Conservation (phyloP, 495 filamentous ascomycete species). For the Podospora appendiculata region DNA sequence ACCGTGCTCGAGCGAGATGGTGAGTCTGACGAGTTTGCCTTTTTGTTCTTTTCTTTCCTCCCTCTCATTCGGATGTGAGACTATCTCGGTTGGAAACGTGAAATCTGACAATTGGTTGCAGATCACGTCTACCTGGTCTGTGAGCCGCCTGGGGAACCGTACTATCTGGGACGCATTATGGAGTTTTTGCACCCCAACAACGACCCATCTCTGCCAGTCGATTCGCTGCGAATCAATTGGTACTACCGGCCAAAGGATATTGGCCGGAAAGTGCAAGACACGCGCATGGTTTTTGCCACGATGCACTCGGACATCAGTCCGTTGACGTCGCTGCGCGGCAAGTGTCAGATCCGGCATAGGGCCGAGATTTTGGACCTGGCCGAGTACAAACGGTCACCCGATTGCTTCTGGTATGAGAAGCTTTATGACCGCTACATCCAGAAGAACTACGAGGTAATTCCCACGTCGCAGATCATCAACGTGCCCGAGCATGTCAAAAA, state of each 20-base stretch:
- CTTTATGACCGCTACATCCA: constrained; percentile 98
- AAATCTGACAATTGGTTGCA: constrained; percentile 36
- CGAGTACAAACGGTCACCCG: constrained; percentile 70
- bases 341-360: constrained; percentile 80
- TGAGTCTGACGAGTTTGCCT: constrained; percentile 37
- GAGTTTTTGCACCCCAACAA: constrained; percentile 84
- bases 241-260: constrained; percentile 96
- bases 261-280: constrained; percentile 81
- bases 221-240: constrained; percentile 92
- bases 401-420: constrained; percentile 95
- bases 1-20: constrained; percentile 77
- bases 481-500: constrained; percentile 90
- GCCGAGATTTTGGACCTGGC: constrained; percentile 78
- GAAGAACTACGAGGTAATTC: constrained; percentile 94
- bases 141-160: constrained; percentile 95
- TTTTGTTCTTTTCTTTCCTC: too few relatives aligned
- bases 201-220: constrained; percentile 62
- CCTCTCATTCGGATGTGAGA: too few relatives aligned
- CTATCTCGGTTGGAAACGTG: too few relatives aligned
- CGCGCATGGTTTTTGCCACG: constrained; percentile 81
- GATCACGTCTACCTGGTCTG: constrained; percentile 97
- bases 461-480: constrained; percentile 87
- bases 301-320: constrained; percentile 99
- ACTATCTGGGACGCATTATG: constrained; percentile 97
- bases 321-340: constrained; percentile 82